Conservation (phyloP, 192 early-diverging fungal genomes). For the Coemansia sp. region DNA sequence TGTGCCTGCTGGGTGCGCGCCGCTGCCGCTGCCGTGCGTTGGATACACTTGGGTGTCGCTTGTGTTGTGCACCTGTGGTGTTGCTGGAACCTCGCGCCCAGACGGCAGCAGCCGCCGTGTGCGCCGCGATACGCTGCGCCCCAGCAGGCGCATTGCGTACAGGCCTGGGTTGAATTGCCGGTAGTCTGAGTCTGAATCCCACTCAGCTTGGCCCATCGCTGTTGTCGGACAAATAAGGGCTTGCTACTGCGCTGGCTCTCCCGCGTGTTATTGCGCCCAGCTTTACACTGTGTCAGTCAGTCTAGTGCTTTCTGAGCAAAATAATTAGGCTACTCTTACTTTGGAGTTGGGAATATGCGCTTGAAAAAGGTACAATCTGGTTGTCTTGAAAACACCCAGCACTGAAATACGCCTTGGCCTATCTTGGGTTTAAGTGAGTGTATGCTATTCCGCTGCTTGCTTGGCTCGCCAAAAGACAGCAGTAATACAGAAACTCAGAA, state of each 20-base stretch:
- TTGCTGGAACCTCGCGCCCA: not conserved
- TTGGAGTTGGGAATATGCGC: slow-evolving; percentile 5
- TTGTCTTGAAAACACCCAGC: not conserved
- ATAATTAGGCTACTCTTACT: not conserved
- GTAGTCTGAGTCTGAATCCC: slow-evolving; percentile 49
- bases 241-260: not conserved
- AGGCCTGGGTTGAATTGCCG: slow-evolving; percentile 42
- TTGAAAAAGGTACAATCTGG: not conserved
- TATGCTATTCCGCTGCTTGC: not conserved
- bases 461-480: not conserved
- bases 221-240: not conserved
- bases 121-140: slow-evolving; percentile 43
- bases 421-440: not conserved
- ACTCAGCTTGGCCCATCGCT: slow-evolving; percentile 34
- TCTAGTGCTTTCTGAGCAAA: not conserved
- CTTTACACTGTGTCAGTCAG: not conserved
- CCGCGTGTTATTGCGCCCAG: no score
- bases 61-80: not conserved
- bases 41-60: not conserved
- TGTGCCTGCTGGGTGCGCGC: slow-evolving; percentile 12
- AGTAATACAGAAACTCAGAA: no score
- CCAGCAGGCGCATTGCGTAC: slow-evolving; percentile 48
- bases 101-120: slow-evolving; percentile 28
- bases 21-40: not conserved
- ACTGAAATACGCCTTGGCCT: not conserved